Conservation (phyloP, 1,284 basidiomycete genomes). For the Ceratobasidium sp. region DNA sequence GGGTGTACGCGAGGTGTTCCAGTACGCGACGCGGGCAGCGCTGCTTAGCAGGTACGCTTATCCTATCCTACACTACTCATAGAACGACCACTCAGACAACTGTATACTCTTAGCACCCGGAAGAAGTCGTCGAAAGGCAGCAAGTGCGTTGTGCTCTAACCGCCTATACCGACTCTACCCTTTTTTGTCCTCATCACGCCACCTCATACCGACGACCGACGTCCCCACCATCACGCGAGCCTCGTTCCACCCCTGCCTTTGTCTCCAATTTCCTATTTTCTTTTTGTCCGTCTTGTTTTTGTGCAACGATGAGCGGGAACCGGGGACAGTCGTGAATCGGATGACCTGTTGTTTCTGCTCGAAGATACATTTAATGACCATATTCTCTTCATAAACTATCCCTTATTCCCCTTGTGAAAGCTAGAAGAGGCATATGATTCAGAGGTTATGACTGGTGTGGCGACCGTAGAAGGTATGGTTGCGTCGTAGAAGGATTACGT, state of each 20-base stretch:
- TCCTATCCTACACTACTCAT: not conserved
- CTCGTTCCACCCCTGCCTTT: not conserved
- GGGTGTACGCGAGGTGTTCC: conserved; percentile 93
- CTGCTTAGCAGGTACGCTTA: conserved; percentile 65
- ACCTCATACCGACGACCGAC: not conserved
- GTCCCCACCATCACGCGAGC: not conserved
- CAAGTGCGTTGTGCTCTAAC: conserved; percentile 70
- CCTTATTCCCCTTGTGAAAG: not conserved
- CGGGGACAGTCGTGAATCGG: conserved; percentile 12
- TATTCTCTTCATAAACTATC: conserved; percentile 1
- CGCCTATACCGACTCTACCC: not conserved
- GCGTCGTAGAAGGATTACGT: too few species aligned
- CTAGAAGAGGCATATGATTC: too few species aligned
- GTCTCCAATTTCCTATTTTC: not conserved
- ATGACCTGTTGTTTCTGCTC: conserved; percentile 22
- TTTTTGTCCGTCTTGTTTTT: conserved; percentile 18
- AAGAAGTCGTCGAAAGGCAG: conserved; percentile 61
- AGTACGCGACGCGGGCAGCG: conserved; percentile 86
- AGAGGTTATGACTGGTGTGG: not conserved
- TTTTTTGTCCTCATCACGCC: not conserved
- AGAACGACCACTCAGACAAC: not conserved
- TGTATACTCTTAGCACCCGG: not conserved
- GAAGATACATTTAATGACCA: conserved; percentile 26
- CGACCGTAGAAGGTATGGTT: too few species aligned
- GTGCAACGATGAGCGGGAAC: conserved; percentile 5